Evolutionary conservation across 1,139 yeast genomes (phyloP).

Genomic region (Hemisphaericaspora subhashii): DNA sequence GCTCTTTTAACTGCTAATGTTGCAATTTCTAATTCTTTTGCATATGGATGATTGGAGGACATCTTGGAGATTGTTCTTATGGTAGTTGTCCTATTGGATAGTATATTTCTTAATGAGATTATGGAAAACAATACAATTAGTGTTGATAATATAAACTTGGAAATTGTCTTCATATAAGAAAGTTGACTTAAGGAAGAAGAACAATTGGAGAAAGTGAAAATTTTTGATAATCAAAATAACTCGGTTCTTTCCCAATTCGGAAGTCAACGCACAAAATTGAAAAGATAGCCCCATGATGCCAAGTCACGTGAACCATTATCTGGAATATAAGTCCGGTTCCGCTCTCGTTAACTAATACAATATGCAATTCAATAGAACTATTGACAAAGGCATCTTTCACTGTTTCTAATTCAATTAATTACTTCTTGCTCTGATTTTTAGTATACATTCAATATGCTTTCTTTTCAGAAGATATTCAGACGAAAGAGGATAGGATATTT

Average conservation of each 20-base stretch:
- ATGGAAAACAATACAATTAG: background rate
- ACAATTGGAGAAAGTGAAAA: background rate
- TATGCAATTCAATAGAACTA: background rate
- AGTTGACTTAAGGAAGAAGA: background rate
- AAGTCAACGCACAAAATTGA: background rate
- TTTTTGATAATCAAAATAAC: background rate
- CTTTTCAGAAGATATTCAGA: too few relatives aligned
- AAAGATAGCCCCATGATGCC: background rate
- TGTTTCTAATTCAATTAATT: too few relatives aligned
- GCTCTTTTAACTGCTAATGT: constrained; percentile 91
- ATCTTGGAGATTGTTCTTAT: constrained; percentile 4
- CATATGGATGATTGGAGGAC: constrained; percentile 30
- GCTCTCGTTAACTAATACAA: background rate
- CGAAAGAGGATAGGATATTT: too few relatives aligned
- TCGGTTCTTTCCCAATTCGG: background rate
- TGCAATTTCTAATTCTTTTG: constrained; percentile 71
- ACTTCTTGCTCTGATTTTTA: too few relatives aligned
- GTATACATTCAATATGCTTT: too few relatives aligned
- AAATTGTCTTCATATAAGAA: constrained; percentile 1
- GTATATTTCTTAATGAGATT: background rate
- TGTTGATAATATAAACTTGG: background rate
- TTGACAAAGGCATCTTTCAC: too few relatives aligned
- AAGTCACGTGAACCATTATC: constrained; percentile 2
- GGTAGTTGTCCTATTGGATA: background rate
- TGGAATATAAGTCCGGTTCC: background rate